phyloP scores from a whole-genome alignment of 768 basidiomycete species.

The Cyclocybe aegerita region DNA sequence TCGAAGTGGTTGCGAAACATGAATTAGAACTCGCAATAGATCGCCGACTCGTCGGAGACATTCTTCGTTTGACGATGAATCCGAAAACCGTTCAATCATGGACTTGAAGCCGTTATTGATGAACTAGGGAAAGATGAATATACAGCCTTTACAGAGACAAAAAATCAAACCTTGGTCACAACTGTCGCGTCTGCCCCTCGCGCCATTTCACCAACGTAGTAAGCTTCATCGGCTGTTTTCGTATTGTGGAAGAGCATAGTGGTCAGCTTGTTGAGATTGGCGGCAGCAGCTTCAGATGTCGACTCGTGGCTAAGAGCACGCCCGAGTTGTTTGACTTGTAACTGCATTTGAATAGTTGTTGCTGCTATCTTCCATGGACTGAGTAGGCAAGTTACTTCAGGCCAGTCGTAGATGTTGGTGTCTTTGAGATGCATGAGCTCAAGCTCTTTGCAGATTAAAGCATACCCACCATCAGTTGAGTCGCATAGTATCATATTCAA shows the following conservation, averaged over 20 bases:
- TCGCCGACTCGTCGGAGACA: conserved; percentile 60
- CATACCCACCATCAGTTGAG: conserved; percentile 50
- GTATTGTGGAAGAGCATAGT: conserved; percentile 69
- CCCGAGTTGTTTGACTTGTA: conserved; percentile 73
- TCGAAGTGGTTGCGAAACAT: conserved; percentile 67
- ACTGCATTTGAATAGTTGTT: conserved; percentile 76
- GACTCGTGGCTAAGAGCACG: conserved; percentile 62
- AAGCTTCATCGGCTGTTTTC: conserved; percentile 77
- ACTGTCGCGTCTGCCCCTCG: conserved; percentile 65
- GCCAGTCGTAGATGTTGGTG: conserved; percentile 56
- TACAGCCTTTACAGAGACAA: conserved; percentile 1
- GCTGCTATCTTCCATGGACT: conserved; percentile 86
- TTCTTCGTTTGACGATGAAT: conserved; percentile 26
- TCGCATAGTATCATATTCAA: conserved; percentile 68
- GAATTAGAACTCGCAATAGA: conserved; percentile 65
- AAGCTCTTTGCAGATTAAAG: background rate
- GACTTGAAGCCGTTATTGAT: conserved; percentile 72
- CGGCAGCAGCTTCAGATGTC: conserved; percentile 53
- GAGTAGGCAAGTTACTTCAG: conserved; percentile 60
- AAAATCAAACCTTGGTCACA: conserved; percentile 57
- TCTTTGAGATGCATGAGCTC: conserved; percentile 24
- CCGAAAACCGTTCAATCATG: conserved; percentile 53
- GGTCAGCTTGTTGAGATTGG: conserved; percentile 65
- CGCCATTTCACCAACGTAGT: conserved; percentile 82
- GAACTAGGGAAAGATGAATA: conserved; percentile 44